A percentile compares a stretch with the other conserved stretches of the same genome.
Evolutionary conservation across 345 rosid species (phyloP).

Genomic region (Corchorus capsularis): DNA sequence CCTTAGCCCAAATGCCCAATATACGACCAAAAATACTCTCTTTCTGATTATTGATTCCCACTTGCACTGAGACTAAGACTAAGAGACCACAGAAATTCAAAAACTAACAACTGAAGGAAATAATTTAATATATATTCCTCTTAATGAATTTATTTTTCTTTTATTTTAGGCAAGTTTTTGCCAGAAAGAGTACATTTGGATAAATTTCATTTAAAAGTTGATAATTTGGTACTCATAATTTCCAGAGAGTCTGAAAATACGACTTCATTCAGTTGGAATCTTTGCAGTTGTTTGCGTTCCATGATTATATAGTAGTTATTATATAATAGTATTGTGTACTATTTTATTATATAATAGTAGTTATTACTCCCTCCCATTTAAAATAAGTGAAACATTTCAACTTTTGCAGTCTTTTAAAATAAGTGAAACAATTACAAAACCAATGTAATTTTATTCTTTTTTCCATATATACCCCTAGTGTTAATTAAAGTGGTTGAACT

Average conservation of each 20-base stretch:
- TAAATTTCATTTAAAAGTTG: neutral
- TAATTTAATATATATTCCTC: neutral
- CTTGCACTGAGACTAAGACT: constrained; percentile 16
- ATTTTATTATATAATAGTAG: too few relatives aligned
- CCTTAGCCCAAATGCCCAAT: neutral
- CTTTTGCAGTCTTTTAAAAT: too few relatives aligned
- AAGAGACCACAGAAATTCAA: too few relatives aligned
- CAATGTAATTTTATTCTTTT: too few relatives aligned
- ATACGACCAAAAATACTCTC: constrained; percentile 15
- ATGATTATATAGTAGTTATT: neutral
- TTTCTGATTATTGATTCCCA: constrained; percentile 33
- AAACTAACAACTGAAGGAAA: too few relatives aligned
- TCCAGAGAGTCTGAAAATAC: neutral
- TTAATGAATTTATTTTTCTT: neutral
- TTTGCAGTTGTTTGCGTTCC: neutral
- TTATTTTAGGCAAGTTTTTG: neutral
- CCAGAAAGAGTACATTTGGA: neutral
- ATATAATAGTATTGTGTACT: too few relatives aligned
- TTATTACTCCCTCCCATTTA: too few relatives aligned
- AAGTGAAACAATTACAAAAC: too few relatives aligned
- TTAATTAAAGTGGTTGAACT: too few relatives aligned
- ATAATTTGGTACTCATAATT: neutral
- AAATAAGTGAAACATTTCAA: too few relatives aligned
- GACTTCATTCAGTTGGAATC: constrained; percentile 19
- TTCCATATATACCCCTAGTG: too few relatives aligned